A percentile compares a stretch with the other conserved stretches of the same genome.
phyloP scores from a whole-genome alignment of 768 basidiomycete genomes.

The Tulasnella sp. region DNA sequence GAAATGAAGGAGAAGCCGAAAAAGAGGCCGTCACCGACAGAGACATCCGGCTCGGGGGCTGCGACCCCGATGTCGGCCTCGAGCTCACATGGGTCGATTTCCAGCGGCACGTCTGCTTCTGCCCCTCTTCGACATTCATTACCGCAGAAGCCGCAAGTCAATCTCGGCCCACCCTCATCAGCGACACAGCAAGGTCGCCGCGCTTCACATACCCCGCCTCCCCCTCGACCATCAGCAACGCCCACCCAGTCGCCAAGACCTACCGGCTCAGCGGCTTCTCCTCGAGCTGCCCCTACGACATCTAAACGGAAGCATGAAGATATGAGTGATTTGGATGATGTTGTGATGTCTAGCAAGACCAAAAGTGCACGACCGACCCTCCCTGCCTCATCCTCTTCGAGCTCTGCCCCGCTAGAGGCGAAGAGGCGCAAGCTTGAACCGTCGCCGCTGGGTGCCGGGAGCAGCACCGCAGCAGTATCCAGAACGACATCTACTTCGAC shows the following conservation, averaged over 20 bases:
- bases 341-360: background rate
- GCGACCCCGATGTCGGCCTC: constrained; percentile 14
- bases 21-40: constrained; percentile 9
- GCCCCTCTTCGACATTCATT: constrained; percentile 1
- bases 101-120: constrained; percentile 11
- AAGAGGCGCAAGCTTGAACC: constrained; percentile 16
- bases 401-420: background rate
- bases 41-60: background rate
- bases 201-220: constrained; percentile 24
- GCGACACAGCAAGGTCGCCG: constrained; percentile 4
- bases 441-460: background rate
- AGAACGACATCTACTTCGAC: background rate
- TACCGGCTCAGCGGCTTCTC: constrained; percentile 10
- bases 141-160: constrained; percentile 16
- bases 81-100: background rate
- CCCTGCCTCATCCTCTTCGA: background rate
- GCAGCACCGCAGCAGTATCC: background rate
- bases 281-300: background rate
- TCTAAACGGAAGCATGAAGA: constrained; percentile 28
- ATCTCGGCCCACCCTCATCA: constrained; percentile 6
- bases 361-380: background rate
- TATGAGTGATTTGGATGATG: constrained; percentile 10
- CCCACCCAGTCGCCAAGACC: constrained; percentile 23
- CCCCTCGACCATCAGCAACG: constrained; percentile 16
- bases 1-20: constrained; percentile 24